phyloP scores from a whole-genome alignment of 2,329 filamentous ascomycete genomes.

The Neophaeococcomyces aloes region DNA sequence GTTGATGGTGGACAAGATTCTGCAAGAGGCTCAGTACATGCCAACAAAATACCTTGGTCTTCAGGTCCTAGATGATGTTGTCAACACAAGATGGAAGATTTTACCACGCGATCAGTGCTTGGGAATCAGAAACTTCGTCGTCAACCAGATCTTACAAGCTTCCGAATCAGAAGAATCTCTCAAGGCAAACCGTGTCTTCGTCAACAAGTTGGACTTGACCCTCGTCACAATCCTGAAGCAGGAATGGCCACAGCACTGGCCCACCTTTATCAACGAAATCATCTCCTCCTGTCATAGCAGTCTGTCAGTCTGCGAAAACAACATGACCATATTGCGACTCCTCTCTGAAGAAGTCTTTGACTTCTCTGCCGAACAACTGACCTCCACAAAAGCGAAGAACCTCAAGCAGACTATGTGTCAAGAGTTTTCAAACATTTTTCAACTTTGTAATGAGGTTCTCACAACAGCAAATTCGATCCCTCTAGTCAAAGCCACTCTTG shows the following conservation, averaged over 20 bases:
- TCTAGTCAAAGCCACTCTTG: slow-evolving; percentile 89
- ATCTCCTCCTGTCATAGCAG: slow-evolving; percentile 91
- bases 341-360: slow-evolving; percentile 98
- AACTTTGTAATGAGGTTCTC: slow-evolving; percentile 90
- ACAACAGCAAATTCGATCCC: slow-evolving; percentile 79
- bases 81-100: slow-evolving; percentile 98
- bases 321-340: slow-evolving; percentile 94
- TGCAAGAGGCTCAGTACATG: slow-evolving; percentile 82
- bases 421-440: slow-evolving; percentile 97
- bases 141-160: slow-evolving; percentile 93
- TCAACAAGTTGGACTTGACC: slow-evolving; percentile 97
- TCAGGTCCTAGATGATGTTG: slow-evolving; percentile 95
- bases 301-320: slow-evolving; percentile 97
- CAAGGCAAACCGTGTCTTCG: slow-evolving; percentile 70
- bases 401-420: slow-evolving; percentile 98
- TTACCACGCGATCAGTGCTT: slow-evolving; percentile 91
- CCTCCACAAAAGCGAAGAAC: slow-evolving; percentile 91
- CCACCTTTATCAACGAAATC: slow-evolving; percentile 99
- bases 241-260: slow-evolving; percentile 99
- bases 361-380: slow-evolving; percentile 98
- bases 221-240: slow-evolving; percentile 97
- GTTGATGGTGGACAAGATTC: slow-evolving; percentile 93
- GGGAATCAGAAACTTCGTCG: slow-evolving; percentile 97
- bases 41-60: slow-evolving; percentile 96
- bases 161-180: slow-evolving; percentile 83